Evolutionary conservation across 2,329 filamentous ascomycete species (phyloP).

Genomic region (Falciphora oryzae): DNA sequence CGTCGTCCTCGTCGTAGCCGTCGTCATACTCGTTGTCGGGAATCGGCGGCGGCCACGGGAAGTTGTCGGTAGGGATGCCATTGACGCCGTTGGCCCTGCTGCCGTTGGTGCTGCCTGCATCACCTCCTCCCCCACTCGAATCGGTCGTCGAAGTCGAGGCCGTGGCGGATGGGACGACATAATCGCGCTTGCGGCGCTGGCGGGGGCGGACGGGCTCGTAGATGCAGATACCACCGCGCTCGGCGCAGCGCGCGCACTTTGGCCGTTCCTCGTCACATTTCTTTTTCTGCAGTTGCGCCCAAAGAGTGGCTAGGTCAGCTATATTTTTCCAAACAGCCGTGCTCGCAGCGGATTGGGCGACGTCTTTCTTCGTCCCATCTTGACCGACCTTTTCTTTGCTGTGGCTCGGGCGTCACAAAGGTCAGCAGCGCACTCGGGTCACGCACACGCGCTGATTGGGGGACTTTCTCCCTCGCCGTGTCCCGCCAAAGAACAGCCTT

Average conservation of each 20-base stretch:
- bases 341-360: too few relatives aligned
- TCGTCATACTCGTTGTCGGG: background rate
- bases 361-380: background rate
- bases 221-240: slow-evolving; percentile 39
- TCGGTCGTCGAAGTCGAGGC: background rate
- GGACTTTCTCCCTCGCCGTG: background rate
- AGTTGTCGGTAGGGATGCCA: background rate
- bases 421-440: background rate
- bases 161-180: slow-evolving; percentile 15
- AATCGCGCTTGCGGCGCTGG: slow-evolving; percentile 34
- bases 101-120: background rate
- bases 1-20: background rate
- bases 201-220: slow-evolving; percentile 44
- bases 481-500: background rate
- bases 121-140: background rate
- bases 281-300: slow-evolving; percentile 37
- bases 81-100: background rate
- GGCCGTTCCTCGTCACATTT: slow-evolving; percentile 50
- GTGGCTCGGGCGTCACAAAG: background rate
- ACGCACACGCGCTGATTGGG: slow-evolving; percentile 1
- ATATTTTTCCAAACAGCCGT: background rate
- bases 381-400: slow-evolving; percentile 45
- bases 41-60: background rate
- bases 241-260: slow-evolving; percentile 41
- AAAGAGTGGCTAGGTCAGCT: background rate